Evolutionary conservation across 2,329 filamentous ascomycete genomes (phyloP), one percentile per base, ranked within the genome.

Genomic region (Sarocladiaceae sp.): DNA sequence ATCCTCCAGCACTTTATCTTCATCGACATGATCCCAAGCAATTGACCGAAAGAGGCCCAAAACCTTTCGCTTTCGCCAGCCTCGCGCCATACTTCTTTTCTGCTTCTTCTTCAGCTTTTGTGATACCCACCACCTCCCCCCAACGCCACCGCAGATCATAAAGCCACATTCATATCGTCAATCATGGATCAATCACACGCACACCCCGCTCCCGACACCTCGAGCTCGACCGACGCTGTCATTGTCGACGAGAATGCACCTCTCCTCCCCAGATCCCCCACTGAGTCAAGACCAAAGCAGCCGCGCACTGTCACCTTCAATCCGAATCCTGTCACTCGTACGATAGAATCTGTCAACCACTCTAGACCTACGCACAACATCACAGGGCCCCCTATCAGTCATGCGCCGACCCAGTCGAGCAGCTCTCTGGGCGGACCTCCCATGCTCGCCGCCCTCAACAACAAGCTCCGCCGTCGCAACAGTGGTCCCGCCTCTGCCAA

Each of bases 391-490:
- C 51, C 57, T 53, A 44, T 55, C 52, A 44, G 34, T 19, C 45
- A 48, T 54, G 34, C 51, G 55, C 52, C 48, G 47, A 47, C 50
- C 55, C 48, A 61, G 63, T 47, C 59, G 54, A 51, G 61, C 58
- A 48, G 44, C 58, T 53, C 62, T 55, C 39, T 54, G 51, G 56
- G 62, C 44, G 64, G 55, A 43, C 73, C 73, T 19, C 73, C 78
- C 15, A 82, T 86, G 64, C 78, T 95, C 19, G 82, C 88, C 4
- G 79, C 85, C 3, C 68, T 96, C 53, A 95, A 96, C 66, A 91
- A 74, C 74, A 95, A 90, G 66, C 73, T 96, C 37, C 83, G 88
- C 45, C 76, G 91, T 56, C 79, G 90, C 51, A 93, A 95, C 58
- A 95, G 88, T 63, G 83, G 88, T 56, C 59, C 62, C 31, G 60